A percentile compares a stretch with the other conserved stretches of the same genome.
These are phyloP conservation scores for Fusarium sp. DNA, from an alignment of 2,329 filamentous ascomycete genomes.

Conservation along the genomic window DNA sequence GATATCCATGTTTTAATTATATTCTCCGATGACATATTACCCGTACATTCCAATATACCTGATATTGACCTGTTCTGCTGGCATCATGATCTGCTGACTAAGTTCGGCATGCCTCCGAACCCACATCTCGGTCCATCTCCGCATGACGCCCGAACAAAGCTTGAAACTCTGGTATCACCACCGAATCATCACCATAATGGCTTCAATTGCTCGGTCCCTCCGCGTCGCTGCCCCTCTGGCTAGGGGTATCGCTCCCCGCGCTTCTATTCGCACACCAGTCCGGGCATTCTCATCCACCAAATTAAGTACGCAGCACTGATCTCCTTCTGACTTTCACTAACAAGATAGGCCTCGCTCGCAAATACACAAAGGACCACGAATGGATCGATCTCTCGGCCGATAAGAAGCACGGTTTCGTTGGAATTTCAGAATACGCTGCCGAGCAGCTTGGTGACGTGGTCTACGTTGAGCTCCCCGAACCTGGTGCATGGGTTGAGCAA, in stretches of 20 bases:
- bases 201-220: conserved; percentile 71
- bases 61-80: no score
- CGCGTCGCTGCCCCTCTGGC: conserved; percentile 63
- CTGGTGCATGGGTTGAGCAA: conserved; percentile 72
- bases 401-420: conserved; percentile 82
- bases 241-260: conserved; percentile 55
- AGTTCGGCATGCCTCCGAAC: conserved; percentile 35
- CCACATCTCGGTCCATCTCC: conserved; percentile 39
- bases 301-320: conserved; percentile 47
- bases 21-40: no score
- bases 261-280: conserved; percentile 59
- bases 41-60: background rate
- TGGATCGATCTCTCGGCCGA: conserved; percentile 92
- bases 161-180: conserved; percentile 42
- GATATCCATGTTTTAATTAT: no score
- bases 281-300: conserved; percentile 57
- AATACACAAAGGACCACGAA: conserved; percentile 97
- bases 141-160: conserved; percentile 35
- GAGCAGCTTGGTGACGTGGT: conserved; percentile 95
- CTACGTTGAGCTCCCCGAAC: conserved; percentile 90
- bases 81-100: conserved; percentile 35
- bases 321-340: background rate
- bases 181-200: conserved; percentile 59
- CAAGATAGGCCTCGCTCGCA: conserved; percentile 73
- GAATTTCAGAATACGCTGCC: conserved; percentile 92